These are phyloP conservation scores for Geranium rotundifolium DNA, from an alignment of 345 rosid genomes.

Conservation along the genomic window DNA sequence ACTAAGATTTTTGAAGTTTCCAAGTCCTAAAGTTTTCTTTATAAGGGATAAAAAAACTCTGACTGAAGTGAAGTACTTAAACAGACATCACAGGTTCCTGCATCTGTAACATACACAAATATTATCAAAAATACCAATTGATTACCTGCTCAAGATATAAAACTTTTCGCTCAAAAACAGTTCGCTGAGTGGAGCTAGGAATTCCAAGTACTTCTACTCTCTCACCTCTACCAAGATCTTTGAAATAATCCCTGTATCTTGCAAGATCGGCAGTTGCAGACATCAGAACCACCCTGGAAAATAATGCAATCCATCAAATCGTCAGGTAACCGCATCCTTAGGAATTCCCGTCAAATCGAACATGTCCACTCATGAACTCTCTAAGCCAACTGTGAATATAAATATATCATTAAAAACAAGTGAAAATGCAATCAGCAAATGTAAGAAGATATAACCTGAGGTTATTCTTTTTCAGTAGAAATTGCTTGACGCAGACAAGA, in stretches of 20 bases:
- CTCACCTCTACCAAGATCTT: slow-evolving; percentile 78
- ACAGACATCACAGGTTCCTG: background rate
- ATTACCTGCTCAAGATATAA: slow-evolving; percentile 78
- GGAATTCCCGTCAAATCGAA: slow-evolving; percentile 1
- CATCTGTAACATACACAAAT: too few species aligned
- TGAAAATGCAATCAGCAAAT: slow-evolving; percentile 5
- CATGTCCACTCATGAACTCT: background rate
- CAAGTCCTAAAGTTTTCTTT: too few species aligned
- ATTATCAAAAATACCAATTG: background rate
- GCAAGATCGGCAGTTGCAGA: slow-evolving; percentile 92
- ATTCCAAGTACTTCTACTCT: slow-evolving; percentile 88
- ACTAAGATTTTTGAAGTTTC: too few species aligned
- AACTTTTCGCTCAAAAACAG: slow-evolving; percentile 53
- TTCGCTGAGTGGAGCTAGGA: slow-evolving; percentile 50
- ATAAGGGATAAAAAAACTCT: too few species aligned
- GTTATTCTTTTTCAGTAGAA: slow-evolving; percentile 56
- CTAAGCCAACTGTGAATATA: background rate
- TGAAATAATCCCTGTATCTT: slow-evolving; percentile 77
- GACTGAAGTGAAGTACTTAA: background rate
- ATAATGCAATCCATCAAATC: background rate
- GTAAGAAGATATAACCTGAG: slow-evolving; percentile 41
- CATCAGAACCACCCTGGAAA: slow-evolving; percentile 82
- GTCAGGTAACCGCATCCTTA: background rate
- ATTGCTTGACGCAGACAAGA: slow-evolving; percentile 84
- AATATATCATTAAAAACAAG: background rate